A percentile compares a stretch with the other conserved stretches of the same genome.
Evolutionary conservation across 805 yeast species (phyloP).

Genomic region (Soucietia sequanensis): DNA sequence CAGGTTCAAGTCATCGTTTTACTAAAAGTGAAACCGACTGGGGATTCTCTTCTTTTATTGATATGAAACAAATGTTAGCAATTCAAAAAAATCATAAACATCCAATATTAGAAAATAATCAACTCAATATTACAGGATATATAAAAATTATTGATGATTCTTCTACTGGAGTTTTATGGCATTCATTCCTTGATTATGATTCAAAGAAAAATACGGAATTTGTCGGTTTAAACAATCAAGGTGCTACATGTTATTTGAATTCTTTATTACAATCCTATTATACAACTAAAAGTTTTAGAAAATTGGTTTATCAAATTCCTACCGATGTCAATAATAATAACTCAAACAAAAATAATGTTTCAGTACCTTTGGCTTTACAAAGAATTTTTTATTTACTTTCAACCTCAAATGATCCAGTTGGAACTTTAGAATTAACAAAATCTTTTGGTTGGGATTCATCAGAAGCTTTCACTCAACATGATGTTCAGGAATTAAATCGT

Average conservation of each 20-base stretch:
- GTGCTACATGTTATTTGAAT: conserved; percentile 96
- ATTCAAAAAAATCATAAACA: conserved; percentile 19
- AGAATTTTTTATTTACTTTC: conserved; percentile 79
- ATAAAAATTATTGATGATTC: conserved; percentile 80
- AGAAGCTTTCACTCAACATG: conserved; percentile 97
- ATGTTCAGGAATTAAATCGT: conserved; percentile 94
- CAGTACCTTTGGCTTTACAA: conserved; percentile 84
- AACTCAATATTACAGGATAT: conserved; percentile 70
- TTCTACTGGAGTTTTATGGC: conserved; percentile 92
- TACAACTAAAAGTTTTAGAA: conserved; percentile 79
- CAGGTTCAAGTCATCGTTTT: conserved; percentile 77
- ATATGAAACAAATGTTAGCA: conserved; percentile 43
- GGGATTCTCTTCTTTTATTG: conserved; percentile 87
- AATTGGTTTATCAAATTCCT: conserved; percentile 87
- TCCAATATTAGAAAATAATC: conserved; percentile 50
- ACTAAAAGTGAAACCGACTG: conserved; percentile 79
- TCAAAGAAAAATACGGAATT: conserved; percentile 86
- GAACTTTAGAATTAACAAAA: conserved; percentile 80
- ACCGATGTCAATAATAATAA: conserved; percentile 51
- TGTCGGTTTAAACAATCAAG: conserved; percentile 93
- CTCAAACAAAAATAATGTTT: conserved; percentile 27
- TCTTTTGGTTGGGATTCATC: conserved; percentile 97
- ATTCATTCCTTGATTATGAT: conserved; percentile 77
- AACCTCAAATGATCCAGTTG: conserved; percentile 71
- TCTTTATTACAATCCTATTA: conserved; percentile 88